These are phyloP conservation scores for Saprolegnia parasitica DNA, from an alignment of 352 stramenopile species.

Conservation along the genomic window DNA sequence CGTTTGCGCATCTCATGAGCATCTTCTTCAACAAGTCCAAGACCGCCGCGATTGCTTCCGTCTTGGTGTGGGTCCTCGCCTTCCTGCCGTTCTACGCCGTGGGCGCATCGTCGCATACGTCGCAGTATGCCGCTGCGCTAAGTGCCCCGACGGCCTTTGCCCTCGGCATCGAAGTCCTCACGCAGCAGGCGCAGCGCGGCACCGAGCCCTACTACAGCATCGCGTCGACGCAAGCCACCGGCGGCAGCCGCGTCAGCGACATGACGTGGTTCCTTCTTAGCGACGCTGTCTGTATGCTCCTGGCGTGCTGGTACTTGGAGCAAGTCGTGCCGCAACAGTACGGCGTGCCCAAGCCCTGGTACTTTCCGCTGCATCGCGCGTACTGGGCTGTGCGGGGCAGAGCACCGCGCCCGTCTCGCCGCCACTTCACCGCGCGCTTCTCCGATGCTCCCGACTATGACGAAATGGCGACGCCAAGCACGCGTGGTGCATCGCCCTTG, in stretches of 20 bases:
- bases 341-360: constrained; percentile 81
- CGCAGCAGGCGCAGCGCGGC: constrained; percentile 54
- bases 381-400: constrained; percentile 34
- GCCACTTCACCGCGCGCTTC: not conserved
- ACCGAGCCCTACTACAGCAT: constrained; percentile 58
- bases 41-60: constrained; percentile 53
- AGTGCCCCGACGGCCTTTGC: constrained; percentile 61
- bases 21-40: constrained; percentile 70
- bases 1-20: constrained; percentile 59
- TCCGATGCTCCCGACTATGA: not conserved
- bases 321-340: constrained; percentile 89
- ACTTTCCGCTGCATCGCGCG: constrained; percentile 73
- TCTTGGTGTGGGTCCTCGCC: constrained; percentile 65
- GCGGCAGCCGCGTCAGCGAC: constrained; percentile 40
- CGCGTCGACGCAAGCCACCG: constrained; percentile 38
- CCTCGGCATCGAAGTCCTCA: constrained; percentile 47
- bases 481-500: not conserved
- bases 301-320: constrained; percentile 89
- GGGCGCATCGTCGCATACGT: constrained; percentile 40
- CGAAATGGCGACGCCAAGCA: constrained; percentile 35
- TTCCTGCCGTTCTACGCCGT: constrained; percentile 72
- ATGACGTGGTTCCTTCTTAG: constrained; percentile 67
- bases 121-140: constrained; percentile 51
- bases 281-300: constrained; percentile 77
- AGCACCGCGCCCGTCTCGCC: too few relatives aligned